Base-by-base conservation (phyloP, 2,329 filamentous ascomycete species). In the Stylonectria norvegica region DNA sequence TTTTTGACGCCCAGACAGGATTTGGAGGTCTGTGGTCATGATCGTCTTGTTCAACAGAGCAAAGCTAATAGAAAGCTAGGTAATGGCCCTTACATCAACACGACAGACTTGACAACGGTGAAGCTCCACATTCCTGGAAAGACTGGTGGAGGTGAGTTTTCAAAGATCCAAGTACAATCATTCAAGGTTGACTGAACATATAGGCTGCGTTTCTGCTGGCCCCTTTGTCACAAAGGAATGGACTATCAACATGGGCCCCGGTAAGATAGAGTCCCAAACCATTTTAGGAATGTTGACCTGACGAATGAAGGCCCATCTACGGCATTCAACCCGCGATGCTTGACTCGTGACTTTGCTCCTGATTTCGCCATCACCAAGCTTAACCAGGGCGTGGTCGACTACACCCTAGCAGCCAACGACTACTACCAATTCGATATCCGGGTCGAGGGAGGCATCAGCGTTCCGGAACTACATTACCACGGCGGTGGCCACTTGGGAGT, bases 271-370 rank as follows among this genome's bases (percentile, higher is more conserved):
- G 16, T 22, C 10, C 15, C 15, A 19, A 27, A 6, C 10, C n/a
- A n/a, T n/a, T n/a, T n/a, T n/a, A n/a, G n/a, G n/a, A n/a, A n/a
- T n/a, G n/a, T n/a, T n/a, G n/a, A n/a, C n/a, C n/a, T n/a, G n/a
- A 27, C 28, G n/a, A 8, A 7, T 4, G 5, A 7, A 36, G 34
- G 34, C 5, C 14, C 14, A 6, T 27, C 34, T 11, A 43, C 44
- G 10, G 39, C 25, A 4, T 60, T 63, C 38, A 63, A 53, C 37
- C 61, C 61, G 5, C 61, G 54, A 38, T 65, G 63, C 37, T 38
- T 64, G 20, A 52, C 52, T 7, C 55, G 62, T 22, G 62, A 64
- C 37, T 44, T 65, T 8, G 58, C 53, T 17, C 48, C 48, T 12
- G 30, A 19, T 4, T 38, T 46, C 20, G 36, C 40, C 20, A 40